phyloP scores from a whole-genome alignment of 805 yeast genomes.

The Henningerozyma blattae region DNA sequence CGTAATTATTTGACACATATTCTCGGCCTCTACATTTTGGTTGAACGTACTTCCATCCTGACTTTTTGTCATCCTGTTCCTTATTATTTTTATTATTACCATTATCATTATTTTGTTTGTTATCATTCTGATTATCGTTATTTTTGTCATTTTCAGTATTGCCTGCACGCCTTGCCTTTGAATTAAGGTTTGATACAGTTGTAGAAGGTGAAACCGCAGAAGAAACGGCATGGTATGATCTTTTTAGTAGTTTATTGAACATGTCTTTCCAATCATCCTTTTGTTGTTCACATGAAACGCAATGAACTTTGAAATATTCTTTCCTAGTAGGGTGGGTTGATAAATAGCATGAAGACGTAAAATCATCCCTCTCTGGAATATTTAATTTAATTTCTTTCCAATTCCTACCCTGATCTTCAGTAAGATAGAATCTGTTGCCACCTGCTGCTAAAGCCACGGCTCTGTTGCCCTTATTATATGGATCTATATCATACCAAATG shows the following conservation, averaged over 20 bases:
- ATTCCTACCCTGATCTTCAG: conserved; percentile 19
- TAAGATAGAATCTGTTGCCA: conserved; percentile 7
- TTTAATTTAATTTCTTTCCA: conserved; percentile 12
- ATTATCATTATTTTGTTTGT: neutral
- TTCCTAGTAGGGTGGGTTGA: conserved; percentile 10
- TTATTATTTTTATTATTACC: no score
- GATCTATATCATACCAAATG: conserved; percentile 6
- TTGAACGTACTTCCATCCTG: neutral
- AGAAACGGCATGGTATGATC: neutral
- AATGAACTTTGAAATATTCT: conserved; percentile 6
- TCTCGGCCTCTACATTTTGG: conserved; percentile 1
- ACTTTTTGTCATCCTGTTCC: neutral
- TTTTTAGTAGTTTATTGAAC: neutral
- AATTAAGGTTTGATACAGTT: neutral
- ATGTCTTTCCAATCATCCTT: neutral
- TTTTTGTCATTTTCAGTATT: neutral
- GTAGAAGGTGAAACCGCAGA: neutral
- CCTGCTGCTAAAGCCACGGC: conserved; percentile 7
- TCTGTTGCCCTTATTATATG: conserved; percentile 9
- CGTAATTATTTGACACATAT: conserved; percentile 7
- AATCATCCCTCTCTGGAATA: neutral
- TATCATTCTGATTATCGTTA: neutral
- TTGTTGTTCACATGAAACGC: conserved; percentile 4
- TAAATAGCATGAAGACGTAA: conserved; percentile 2
- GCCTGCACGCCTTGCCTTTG: no score